Percentiles rank a stretch among this genome's conserved stretches.
These are phyloP conservation scores for Suhomyces chickasaworum DNA, from an alignment of 1,139 yeast species.

Conservation along the genomic window DNA sequence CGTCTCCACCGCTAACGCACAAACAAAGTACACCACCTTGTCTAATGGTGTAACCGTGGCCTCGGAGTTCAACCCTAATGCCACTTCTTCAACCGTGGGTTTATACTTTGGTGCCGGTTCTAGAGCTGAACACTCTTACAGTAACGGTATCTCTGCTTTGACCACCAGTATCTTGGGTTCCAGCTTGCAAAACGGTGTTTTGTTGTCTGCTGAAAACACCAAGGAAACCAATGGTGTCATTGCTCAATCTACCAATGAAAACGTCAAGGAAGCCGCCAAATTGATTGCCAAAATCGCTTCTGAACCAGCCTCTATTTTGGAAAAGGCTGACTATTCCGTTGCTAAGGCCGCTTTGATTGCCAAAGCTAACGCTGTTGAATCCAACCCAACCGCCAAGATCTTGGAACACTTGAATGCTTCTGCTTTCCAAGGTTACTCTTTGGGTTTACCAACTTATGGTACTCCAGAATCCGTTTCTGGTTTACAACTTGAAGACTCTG, in stretches of 20 bases:
- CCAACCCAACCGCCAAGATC: constrained; percentile 51
- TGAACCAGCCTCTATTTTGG: constrained; percentile 33
- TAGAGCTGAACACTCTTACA: constrained; percentile 74
- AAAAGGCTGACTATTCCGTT: constrained; percentile 36
- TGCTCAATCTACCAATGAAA: constrained; percentile 51
- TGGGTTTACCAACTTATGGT: constrained; percentile 75
- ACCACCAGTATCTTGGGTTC: constrained; percentile 53
- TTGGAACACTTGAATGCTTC: constrained; percentile 75
- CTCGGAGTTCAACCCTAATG: constrained; percentile 60
- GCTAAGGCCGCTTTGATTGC: constrained; percentile 41
- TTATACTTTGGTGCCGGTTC: constrained; percentile 76
- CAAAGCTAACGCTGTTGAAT: constrained; percentile 47
- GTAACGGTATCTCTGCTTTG: constrained; percentile 75
- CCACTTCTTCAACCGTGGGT: constrained; percentile 64
- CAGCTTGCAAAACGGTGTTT: constrained; percentile 45
- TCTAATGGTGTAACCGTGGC: constrained; percentile 75
- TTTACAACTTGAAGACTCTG: constrained; percentile 60
- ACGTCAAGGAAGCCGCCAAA: constrained; percentile 45
- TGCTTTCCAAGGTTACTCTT: constrained; percentile 82
- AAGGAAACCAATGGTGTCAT: constrained; percentile 59
- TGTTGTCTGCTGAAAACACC: constrained; percentile 45
- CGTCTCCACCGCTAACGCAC: constrained; percentile 58
- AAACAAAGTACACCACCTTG: constrained; percentile 69
- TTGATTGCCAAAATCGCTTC: constrained; percentile 40
- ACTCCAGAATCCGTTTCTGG: constrained; percentile 61